Evolutionary conservation across 1,139 yeast genomes (phyloP), one percentile per base, ranked within the genome.

Genomic region (Magnusiomyces suaveolens): DNA sequence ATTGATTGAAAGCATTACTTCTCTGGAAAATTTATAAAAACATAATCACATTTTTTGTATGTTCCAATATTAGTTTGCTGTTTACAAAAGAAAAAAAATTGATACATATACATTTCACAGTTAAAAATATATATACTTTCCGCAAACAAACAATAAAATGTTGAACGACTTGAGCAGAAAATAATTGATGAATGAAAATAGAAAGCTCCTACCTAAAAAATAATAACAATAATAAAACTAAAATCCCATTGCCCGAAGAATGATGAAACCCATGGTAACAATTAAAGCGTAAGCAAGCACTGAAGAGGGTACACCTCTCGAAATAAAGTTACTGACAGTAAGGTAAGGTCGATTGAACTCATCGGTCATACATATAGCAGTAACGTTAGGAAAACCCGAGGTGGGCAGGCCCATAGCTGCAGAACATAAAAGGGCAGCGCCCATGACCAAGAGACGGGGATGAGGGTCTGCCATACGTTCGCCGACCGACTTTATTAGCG

Each of bases 351-450:
- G 83, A 8, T 97, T 97, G 32, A 88, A 78, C 64, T 87, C 96
- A 68, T 90, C 96, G 6, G 88, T 80, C 82, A 88, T 81, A 57
- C 95, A 87, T 56, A 90, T 87, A 1, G 97, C 97, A 0, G 97
- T 89, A 47, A 90, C 96, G 63, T 90, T 90, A 20, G 97, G 97
- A 78, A 90, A 90, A 0, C 97, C 97, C 1, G 95, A 86, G 0
- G 97, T 90, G 29, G 97, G 97, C 57, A 90, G 75, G 12, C 95
- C 97, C 97, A 90, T 90, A 2, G 97, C 97, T 51, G 84, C 83
- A 0, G 96, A 87, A 61, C 96, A 87, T 59, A 90, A 71, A 62
- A 90, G 74, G 0, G 96, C 92, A 18, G 94, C 78, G 23, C 84
- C 81, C 92, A 90, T 84, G 51, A 90, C 84, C 64, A 90, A 73